Evolutionary conservation across 495 filamentous ascomycete species (phyloP), one percentile per base, ranked within the genome.

Genomic region (Podospora conica): DNA sequence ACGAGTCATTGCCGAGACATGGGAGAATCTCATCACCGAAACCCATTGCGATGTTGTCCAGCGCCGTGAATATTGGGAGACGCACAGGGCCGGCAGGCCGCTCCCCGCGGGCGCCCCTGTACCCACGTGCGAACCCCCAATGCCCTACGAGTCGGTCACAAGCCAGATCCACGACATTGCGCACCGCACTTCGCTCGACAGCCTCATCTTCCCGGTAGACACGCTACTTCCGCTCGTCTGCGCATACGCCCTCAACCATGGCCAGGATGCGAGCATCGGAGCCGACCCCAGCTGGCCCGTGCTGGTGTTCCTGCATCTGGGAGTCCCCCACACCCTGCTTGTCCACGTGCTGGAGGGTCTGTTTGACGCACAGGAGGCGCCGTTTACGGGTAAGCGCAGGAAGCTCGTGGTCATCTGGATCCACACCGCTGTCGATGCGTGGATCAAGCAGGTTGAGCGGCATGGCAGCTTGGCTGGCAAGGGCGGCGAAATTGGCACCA

Each of bases 281-380:
- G 80, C 79, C 61, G 77, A 82, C 33, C 75, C 87, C 11, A 86
- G 83, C 64, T 98, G 95, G 95, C 88, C 94, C 1, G 81, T 95
- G 27, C 87, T 93, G 72, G 79, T 92, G 2, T 90, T 98, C 72
- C 74, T 96, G 25, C 85, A 89, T 53, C 83, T 97, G 20, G 86
- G 84, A 11, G 87, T 96, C 22, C 81, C 90, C 10, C 87, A 88
- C 69, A 90, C 96, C 67, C 81, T 87, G 2, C 80, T 97, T 18
- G 83, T 91, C 69, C 80, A 87, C 20, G 87, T 92, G 40, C 83
- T 98, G 9, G 95, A 97, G 73, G 79, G 80, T 31, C 88, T 96
- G 81, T 93, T 88, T 72, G 93, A 94, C 75, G 84, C 87, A 54
- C 88, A 96, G 68, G 90, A 95, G 72, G 81, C 87, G 8, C 95